These are phyloP conservation scores for Chlamydomonas incerta DNA, from an alignment of 139 green algal species.

Conservation along the genomic window DNA sequence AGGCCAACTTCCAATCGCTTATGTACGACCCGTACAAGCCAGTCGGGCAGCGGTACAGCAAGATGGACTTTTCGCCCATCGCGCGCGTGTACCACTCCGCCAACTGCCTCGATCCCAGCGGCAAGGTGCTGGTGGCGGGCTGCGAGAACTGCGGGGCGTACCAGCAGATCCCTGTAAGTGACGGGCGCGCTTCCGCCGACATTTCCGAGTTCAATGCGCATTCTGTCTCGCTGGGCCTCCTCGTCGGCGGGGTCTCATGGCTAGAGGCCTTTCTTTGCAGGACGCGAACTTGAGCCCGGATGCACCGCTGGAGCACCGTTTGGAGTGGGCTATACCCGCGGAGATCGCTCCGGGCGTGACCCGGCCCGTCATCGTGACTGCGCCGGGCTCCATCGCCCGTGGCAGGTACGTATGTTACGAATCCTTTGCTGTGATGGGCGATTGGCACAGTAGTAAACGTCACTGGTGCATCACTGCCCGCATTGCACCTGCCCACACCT, in stretches of 20 bases:
- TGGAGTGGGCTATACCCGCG: neutral
- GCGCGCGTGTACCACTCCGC: neutral
- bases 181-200: too few species aligned
- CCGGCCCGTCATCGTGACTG: neutral
- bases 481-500: too few species aligned
- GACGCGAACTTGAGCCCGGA: too few species aligned
- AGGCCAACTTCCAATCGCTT: neutral
- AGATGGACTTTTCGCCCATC: neutral
- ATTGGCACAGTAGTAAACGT: neutral
- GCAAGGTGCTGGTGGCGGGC: neutral
- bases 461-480: neutral
- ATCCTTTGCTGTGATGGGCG: too few species aligned
- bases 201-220: too few species aligned
- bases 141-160: neutral
- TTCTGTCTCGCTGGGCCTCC: too few species aligned
- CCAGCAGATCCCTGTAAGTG: too few species aligned
- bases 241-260: too few species aligned
- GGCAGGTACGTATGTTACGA: neutral
- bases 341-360: neutral
- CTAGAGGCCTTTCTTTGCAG: too few species aligned
- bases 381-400: neutral
- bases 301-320: too few species aligned
- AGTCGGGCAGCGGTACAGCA: neutral
- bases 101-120: conserved; percentile 6
- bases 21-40: conserved; percentile 10